Conservation (phyloP, 1,284 basidiomycete species). For the Bjerkandera adusta region DNA sequence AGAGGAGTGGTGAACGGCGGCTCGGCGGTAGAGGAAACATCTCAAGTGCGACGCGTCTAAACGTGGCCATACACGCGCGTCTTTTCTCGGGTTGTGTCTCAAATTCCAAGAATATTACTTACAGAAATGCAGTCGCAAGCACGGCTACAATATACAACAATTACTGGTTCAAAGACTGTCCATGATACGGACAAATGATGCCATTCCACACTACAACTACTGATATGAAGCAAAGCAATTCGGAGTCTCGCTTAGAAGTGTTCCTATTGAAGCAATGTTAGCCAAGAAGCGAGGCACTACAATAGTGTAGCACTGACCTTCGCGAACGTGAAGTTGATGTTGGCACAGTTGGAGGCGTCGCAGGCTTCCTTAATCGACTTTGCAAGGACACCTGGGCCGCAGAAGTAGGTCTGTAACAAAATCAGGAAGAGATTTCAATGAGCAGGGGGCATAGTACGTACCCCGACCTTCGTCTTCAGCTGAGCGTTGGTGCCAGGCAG, state of each 20-base stretch:
- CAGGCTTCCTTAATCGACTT: slow-evolving; percentile 74
- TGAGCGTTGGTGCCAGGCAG: slow-evolving; percentile 74
- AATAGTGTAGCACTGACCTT: slow-evolving; percentile 45
- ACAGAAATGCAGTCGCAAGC: too few species aligned
- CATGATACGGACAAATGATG: too few species aligned
- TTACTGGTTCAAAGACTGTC: too few species aligned
- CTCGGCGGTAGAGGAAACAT: too few species aligned
- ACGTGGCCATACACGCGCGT: not conserved
- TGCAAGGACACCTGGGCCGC: slow-evolving; percentile 72
- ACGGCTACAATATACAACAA: too few species aligned
- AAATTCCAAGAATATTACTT: not conserved
- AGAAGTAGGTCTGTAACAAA: slow-evolving; percentile 71
- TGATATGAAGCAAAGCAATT: too few species aligned
- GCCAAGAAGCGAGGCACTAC: not conserved
- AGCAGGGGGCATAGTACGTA: slow-evolving; percentile 37
- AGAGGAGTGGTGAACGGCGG: too few species aligned
- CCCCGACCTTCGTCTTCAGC: slow-evolving; percentile 78
- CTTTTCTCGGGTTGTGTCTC: not conserved
- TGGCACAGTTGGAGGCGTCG: slow-evolving; percentile 47
- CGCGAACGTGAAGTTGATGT: slow-evolving; percentile 76
- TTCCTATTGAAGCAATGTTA: slow-evolving; percentile 39
- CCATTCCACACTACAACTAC: too few species aligned
- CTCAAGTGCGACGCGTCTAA: not conserved
- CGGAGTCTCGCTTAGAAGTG: slow-evolving; percentile 61
- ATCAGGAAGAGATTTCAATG: not conserved